Percentiles rank a stretch among this genome's conserved stretches.
Evolutionary conservation across 306 rosid genomes (phyloP).

Genomic region (Dicorynia guianensis): DNA sequence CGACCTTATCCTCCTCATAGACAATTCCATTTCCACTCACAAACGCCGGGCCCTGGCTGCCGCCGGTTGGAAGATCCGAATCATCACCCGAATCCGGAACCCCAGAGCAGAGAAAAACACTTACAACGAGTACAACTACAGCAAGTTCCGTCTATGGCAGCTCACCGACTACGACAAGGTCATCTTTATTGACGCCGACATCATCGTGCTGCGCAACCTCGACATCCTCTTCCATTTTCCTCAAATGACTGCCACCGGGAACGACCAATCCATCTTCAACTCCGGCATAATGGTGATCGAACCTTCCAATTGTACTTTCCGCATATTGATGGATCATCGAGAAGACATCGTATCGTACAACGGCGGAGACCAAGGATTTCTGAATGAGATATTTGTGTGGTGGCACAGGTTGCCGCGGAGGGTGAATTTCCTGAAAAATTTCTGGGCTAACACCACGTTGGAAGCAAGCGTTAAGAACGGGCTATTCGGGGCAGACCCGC

Average conservation of each 20-base stretch:
- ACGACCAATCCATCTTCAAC: constrained; percentile 83
- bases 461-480: constrained; percentile 68
- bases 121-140: constrained; percentile 95
- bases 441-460: constrained; percentile 80
- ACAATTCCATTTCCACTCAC: constrained; percentile 61
- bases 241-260: constrained; percentile 84
- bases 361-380: constrained; percentile 93
- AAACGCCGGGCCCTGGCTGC: constrained; percentile 62
- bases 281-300: constrained; percentile 94
- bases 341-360: constrained; percentile 76
- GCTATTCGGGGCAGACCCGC: constrained; percentile 78
- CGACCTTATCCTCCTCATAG: constrained; percentile 80
- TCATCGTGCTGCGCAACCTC: constrained; percentile 74
- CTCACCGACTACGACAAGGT: constrained; percentile 76
- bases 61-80: constrained; percentile 79
- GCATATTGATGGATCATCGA: constrained; percentile 56
- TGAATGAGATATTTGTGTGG: constrained; percentile 95
- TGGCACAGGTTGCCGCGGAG: constrained; percentile 96
- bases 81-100: constrained; percentile 80
- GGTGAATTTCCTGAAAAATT: constrained; percentile 84
- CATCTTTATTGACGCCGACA: constrained; percentile 88
- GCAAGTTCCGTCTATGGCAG: constrained; percentile 95
- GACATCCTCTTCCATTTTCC: constrained; percentile 92
- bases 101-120: constrained; percentile 67
- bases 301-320: constrained; percentile 88